phyloP scores from a whole-genome alignment of 2,329 filamentous ascomycete species.

The Penicillium occitanis region DNA sequence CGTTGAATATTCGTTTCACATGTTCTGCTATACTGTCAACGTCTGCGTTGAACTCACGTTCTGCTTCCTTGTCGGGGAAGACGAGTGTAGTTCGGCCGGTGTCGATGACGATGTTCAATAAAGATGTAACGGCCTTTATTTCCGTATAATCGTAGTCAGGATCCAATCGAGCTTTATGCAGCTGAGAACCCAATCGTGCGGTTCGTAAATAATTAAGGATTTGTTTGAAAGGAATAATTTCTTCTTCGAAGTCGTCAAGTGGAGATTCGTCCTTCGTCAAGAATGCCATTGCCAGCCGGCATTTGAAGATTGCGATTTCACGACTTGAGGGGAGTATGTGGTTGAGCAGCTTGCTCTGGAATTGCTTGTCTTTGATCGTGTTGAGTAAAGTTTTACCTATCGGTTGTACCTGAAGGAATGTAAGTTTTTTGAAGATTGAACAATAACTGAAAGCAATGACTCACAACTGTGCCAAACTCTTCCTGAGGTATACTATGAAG shows the following conservation, averaged over 20 bases:
- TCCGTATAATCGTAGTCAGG: constrained; percentile 60
- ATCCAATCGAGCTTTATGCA: constrained; percentile 26
- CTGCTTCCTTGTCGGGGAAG: constrained; percentile 36
- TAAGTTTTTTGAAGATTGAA: neutral
- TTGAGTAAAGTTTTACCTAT: constrained; percentile 31
- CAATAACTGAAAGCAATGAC: neutral
- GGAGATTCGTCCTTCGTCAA: constrained; percentile 31
- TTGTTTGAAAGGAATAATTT: constrained; percentile 32
- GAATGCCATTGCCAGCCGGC: constrained; percentile 41
- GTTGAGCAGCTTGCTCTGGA: constrained; percentile 43
- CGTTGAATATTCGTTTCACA: constrained; percentile 57
- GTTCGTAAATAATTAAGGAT: constrained; percentile 33
- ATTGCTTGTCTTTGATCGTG: constrained; percentile 39
- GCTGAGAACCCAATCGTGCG: constrained; percentile 35
- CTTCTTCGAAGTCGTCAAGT: constrained; percentile 30
- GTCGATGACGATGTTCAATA: constrained; percentile 75
- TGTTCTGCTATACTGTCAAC: constrained; percentile 65
- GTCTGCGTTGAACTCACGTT: constrained; percentile 63
- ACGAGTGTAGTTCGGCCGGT: constrained; percentile 51
- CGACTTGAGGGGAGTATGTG: constrained; percentile 41
- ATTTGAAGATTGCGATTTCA: constrained; percentile 41
- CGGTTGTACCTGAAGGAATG: constrained; percentile 29
- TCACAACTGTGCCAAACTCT: constrained; percentile 28
- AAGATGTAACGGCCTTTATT: constrained; percentile 63
- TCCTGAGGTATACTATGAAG: constrained; percentile 30